Evolutionary conservation across 75 land plant genomes (phyloP), one percentile per base, ranked within the genome.

Genomic region (Cupressus sempervirens): DNA sequence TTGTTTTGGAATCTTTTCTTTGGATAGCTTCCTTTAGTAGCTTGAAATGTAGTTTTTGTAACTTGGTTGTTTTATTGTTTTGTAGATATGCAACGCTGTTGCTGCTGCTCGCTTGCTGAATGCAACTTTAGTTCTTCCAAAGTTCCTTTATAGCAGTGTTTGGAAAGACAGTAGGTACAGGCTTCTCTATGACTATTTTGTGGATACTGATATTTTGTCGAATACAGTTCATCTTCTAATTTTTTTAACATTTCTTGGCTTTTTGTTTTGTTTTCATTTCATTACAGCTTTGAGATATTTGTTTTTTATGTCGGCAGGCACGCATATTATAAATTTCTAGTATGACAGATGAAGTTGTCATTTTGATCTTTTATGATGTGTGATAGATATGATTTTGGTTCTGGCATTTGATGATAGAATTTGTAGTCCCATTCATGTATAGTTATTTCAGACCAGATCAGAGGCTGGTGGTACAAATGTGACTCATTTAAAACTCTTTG

Each of bases 41-140:
- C 46, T 79, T 38, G 6, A 43, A 23, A 40, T 52, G 54, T 23
- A 36, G 18, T 53, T 46, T 72, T 13, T 80, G 16, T 32, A 86
- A 53, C 8, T 82, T 87, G 30, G 76, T 84, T 75, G 34, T 72
- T 72, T 9, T 82, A 14, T n/a, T 53, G 38, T 52, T 52, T 52
- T 82, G 65, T 91, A 98, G 99, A 86, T 96, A 7, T 98, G 99
- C 80, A 98, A 98, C 93, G 98, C 94, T 74, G 98, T 98, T 76
- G 97, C 93, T 36, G 87, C 96, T 84, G 93, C 99, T 82, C 93
- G 97, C n/a, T 86, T 98, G 81, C 93, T 98, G 72, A 98, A 98
- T 90, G 89, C 99, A 81, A 98, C 99, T 75, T 91, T 98, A 80
- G 98, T 98, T 85, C 81, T 98, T 80, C 99, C 99, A 46, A 89